A percentile compares a stretch with the other conserved stretches of the same genome.
Conservation (phyloP, 2,329 filamentous ascomycete genomes). For the Trichoderma hamatum region DNA sequence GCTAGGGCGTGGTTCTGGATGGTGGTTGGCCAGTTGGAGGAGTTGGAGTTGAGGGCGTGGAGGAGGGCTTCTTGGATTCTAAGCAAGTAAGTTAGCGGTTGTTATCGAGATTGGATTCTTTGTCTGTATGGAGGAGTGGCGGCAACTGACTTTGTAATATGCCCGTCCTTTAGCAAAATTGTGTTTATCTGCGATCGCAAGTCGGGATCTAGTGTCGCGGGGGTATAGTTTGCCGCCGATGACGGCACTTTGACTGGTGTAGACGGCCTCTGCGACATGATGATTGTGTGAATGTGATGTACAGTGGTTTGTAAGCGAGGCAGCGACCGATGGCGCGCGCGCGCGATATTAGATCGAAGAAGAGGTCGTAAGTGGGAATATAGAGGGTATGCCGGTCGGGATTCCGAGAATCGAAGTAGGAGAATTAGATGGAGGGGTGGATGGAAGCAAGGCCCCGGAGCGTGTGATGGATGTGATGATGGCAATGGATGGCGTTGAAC, state of each 20-base stretch:
- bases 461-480: not conserved
- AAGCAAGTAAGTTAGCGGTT: not conserved
- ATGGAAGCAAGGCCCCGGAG: not conserved
- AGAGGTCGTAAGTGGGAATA: not conserved
- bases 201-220: slow-evolving; percentile 63
- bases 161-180: slow-evolving; percentile 59
- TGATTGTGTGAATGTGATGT: slow-evolving; percentile 13
- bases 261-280: slow-evolving; percentile 52
- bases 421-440: not conserved
- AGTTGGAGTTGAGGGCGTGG: slow-evolving; percentile 62
- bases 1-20: slow-evolving; percentile 62
- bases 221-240: slow-evolving; percentile 61
- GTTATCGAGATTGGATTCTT: not conserved
- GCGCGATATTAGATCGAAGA: not conserved
- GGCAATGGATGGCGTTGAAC: not conserved
- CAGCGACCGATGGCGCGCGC: not conserved
- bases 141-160: slow-evolving; percentile 58
- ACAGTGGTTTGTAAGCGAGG: not conserved
- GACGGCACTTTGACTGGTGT: slow-evolving; percentile 64
- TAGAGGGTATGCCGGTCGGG: not conserved
- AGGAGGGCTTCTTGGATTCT: slow-evolving; percentile 68
- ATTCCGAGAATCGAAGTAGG: not conserved
- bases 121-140: not conserved
- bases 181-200: slow-evolving; percentile 65
- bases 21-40: slow-evolving; percentile 64